These are phyloP conservation scores for Hordeum marinum DNA, from an alignment of 176 grass and related monocot genomes.

Conservation along the genomic window DNA sequence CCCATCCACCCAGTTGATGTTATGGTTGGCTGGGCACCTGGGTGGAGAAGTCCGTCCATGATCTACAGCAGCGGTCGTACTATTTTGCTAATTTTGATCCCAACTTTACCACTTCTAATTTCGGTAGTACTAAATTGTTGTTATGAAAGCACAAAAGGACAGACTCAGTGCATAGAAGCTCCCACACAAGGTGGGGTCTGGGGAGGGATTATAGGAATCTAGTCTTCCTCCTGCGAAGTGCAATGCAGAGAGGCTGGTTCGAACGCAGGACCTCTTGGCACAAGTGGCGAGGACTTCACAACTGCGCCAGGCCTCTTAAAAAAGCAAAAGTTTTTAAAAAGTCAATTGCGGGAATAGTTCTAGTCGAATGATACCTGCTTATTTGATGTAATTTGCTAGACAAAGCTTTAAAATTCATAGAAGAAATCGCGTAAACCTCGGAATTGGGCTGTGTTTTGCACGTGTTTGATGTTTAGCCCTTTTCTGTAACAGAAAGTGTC, in stretches of 20 bases:
- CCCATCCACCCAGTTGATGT: background rate
- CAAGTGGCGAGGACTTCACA: too few relatives aligned
- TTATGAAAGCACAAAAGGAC: background rate
- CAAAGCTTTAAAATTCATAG: background rate
- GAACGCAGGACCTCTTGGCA: too few relatives aligned
- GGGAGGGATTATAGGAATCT: too few relatives aligned
- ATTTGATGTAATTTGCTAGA: conserved; percentile 1
- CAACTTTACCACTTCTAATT: background rate
- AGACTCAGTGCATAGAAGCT: too few relatives aligned
- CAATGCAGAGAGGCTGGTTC: too few relatives aligned
- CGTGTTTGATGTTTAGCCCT: background rate
- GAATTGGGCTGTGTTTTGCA: background rate
- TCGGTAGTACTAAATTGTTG: background rate
- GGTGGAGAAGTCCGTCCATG: background rate
- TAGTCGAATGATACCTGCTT: background rate
- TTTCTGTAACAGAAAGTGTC: background rate
- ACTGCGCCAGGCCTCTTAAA: too few relatives aligned
- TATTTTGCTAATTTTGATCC: background rate
- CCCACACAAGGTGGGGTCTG: too few relatives aligned
- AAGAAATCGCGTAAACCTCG: background rate
- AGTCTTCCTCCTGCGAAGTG: too few relatives aligned
- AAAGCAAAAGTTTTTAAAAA: too few relatives aligned
- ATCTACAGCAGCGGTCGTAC: background rate
- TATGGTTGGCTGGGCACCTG: background rate
- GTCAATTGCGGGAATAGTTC: background rate